These are phyloP conservation scores for Talaromyces proteolyticus DNA, from an alignment of 495 filamentous ascomycete genomes.

Conservation along the genomic window DNA sequence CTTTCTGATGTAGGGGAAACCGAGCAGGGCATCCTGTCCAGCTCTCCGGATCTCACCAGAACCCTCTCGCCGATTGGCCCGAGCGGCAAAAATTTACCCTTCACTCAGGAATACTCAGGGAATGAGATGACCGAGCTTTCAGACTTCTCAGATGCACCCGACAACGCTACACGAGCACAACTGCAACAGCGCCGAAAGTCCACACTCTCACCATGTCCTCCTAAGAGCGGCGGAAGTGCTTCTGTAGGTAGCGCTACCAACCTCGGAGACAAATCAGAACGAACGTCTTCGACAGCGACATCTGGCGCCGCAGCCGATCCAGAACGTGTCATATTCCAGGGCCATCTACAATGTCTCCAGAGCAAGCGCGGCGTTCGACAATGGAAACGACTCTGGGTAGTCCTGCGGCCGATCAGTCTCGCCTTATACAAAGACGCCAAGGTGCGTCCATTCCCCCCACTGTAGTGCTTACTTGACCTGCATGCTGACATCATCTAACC, in stretches of 20 bases:
- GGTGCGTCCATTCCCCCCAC: slow-evolving; percentile 20
- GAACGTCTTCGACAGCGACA: slow-evolving; percentile 41
- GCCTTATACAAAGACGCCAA: slow-evolving; percentile 90
- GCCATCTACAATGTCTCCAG: slow-evolving; percentile 80
- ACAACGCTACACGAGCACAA: slow-evolving; percentile 20
- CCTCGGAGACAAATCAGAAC: neutral
- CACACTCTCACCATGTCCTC: too few relatives aligned
- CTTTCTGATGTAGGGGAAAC: slow-evolving; percentile 5
- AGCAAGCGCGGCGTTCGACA: slow-evolving; percentile 82
- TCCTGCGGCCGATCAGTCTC: slow-evolving; percentile 79
- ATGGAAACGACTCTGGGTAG: slow-evolving; percentile 93
- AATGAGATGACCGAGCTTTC: slow-evolving; percentile 86
- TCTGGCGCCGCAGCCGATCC: slow-evolving; percentile 52
- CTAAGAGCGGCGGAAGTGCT: neutral
- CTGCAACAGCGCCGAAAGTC: slow-evolving; percentile 18
- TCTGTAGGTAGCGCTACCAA: neutral
- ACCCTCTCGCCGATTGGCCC: slow-evolving; percentile 22
- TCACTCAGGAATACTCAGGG: slow-evolving; percentile 74
- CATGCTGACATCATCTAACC: neutral
- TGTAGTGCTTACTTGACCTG: neutral
- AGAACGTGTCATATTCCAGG: slow-evolving; percentile 83
- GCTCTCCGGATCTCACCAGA: slow-evolving; percentile 38
- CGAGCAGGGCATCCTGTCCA: slow-evolving; percentile 31
- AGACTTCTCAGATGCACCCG: slow-evolving; percentile 72
- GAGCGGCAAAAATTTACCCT: slow-evolving; percentile 32